Evolutionary conservation across 2,329 filamentous ascomycete genomes (phyloP).

Genomic region (Blastomyces emzantsi): DNA sequence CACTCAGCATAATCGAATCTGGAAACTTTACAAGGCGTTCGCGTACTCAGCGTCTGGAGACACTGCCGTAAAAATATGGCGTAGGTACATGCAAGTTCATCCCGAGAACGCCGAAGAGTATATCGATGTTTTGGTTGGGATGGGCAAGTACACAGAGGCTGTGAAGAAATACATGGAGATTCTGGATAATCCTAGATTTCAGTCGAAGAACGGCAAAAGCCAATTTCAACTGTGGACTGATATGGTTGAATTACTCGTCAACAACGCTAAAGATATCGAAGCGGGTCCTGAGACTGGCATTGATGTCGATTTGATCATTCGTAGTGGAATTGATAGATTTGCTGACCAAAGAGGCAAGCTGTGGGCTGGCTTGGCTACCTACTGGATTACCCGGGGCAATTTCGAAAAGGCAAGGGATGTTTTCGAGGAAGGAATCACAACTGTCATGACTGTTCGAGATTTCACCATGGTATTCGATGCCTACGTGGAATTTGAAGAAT

Average conservation of each 20-base stretch:
- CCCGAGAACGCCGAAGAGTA: constrained; percentile 94
- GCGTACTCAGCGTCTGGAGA: constrained; percentile 82
- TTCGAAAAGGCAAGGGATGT: constrained; percentile 89
- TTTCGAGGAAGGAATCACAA: constrained; percentile 93
- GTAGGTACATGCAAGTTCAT: constrained; percentile 92
- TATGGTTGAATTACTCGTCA: constrained; percentile 90
- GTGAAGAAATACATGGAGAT: constrained; percentile 86
- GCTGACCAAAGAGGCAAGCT: constrained; percentile 89
- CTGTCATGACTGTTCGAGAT: constrained; percentile 96
- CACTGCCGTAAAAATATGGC: constrained; percentile 89
- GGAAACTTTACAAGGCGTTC: constrained; percentile 84
- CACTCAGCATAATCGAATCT: constrained; percentile 92
- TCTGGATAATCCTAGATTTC: constrained; percentile 81
- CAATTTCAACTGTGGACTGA: constrained; percentile 97
- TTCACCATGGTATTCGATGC: constrained; percentile 96
- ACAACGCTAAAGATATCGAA: constrained; percentile 77
- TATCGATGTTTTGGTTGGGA: constrained; percentile 76
- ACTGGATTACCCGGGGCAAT: constrained; percentile 88
- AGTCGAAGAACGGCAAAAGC: constrained; percentile 87
- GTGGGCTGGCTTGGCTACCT: constrained; percentile 90
- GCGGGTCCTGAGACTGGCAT: constrained; percentile 73
- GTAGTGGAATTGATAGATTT: constrained; percentile 84
- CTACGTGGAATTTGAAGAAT: constrained; percentile 95
- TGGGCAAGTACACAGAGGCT: constrained; percentile 80
- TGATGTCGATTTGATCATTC: constrained; percentile 83